Evolutionary conservation across 2,329 filamentous ascomycete species (phyloP), one percentile per base, ranked within the genome.

Genomic region (Botrytis galanthina): DNA sequence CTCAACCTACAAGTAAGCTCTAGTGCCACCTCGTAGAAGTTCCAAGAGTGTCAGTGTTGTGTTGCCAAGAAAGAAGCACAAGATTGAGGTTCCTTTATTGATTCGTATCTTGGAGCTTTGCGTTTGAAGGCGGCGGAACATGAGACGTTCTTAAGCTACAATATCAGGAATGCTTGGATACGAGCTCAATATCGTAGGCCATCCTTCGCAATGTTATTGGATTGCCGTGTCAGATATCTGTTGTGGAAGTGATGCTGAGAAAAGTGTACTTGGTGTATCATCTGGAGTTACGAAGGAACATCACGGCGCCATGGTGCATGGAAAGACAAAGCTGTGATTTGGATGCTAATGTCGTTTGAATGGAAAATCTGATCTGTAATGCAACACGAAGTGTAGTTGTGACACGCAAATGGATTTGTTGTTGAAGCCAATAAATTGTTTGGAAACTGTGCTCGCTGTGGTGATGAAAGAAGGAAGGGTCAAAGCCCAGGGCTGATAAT

Each of bases 11-110:
- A 57, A 29, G 35, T 67, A 54, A 37, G 64, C 39, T 54, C 46
- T 54, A 35, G 32, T 39, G 64, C 16, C 64, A 7, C 64, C 64
- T 54, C 46, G 46, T 35, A 54, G 64, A 68, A 54, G 4, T 54
- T 54, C 64, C 64, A 54, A 68, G 64, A 68, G 64, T 54, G 66
- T 57, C 66, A 57, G 66, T 54, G 66, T 68, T 68, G 35, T 68
- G 48, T 29, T 68, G 66, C 48, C 66, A 68, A 68, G 66, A 39
- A 42, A 29, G n/a, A 68, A 39, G 2, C 48, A 22, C n/a, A 37
- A 68, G 35, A 42, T 57, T 57, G 64, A 42, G 26, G 46, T 29
- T 68, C 20, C 4, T 54, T n/a, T n/a, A 67, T 68, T 54, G 63
- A 44, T 44, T 42, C 61, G 39, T 32, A 22, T 63, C n/a, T 44